These are phyloP conservation scores for Pseudocercospora ulei DNA, from an alignment of 2,329 filamentous ascomycete species.

Conservation along the genomic window DNA sequence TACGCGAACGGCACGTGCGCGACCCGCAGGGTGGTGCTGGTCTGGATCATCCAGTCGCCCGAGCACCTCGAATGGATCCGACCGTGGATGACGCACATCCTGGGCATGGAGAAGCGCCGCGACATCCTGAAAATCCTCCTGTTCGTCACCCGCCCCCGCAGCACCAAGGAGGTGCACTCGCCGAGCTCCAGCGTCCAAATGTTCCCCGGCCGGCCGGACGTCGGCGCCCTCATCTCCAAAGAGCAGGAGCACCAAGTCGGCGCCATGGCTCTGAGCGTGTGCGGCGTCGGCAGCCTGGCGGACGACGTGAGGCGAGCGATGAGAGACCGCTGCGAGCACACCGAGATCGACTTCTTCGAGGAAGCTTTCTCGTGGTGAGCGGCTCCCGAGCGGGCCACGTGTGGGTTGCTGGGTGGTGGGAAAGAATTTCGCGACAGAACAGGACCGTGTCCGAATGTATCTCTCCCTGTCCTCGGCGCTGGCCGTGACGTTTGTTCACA, in stretches of 20 bases:
- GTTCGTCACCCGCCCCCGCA: slow-evolving; percentile 80
- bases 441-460: neutral
- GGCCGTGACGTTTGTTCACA: neutral
- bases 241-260: slow-evolving; percentile 76
- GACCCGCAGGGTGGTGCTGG: slow-evolving; percentile 67
- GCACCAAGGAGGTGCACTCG: slow-evolving; percentile 68
- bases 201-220: slow-evolving; percentile 79
- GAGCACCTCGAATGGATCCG: slow-evolving; percentile 89
- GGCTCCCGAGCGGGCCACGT: neutral
- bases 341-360: slow-evolving; percentile 67
- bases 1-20: slow-evolving; percentile 63
- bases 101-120: slow-evolving; percentile 68
- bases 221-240: slow-evolving; percentile 65
- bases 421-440: slow-evolving; percentile 1
- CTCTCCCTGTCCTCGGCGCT: slow-evolving; percentile 1
- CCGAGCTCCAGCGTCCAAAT: slow-evolving; percentile 76
- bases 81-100: slow-evolving; percentile 78
- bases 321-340: slow-evolving; percentile 53
- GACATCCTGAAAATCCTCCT: slow-evolving; percentile 78
- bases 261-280: slow-evolving; percentile 78
- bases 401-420: neutral
- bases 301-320: slow-evolving; percentile 65
- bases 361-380: slow-evolving; percentile 60
- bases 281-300: slow-evolving; percentile 62
- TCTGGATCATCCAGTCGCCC: slow-evolving; percentile 87